Evolutionary conservation across 2,329 filamentous ascomycete genomes (phyloP), one percentile per base, ranked within the genome.

Genomic region (Didymella lethalis): DNA sequence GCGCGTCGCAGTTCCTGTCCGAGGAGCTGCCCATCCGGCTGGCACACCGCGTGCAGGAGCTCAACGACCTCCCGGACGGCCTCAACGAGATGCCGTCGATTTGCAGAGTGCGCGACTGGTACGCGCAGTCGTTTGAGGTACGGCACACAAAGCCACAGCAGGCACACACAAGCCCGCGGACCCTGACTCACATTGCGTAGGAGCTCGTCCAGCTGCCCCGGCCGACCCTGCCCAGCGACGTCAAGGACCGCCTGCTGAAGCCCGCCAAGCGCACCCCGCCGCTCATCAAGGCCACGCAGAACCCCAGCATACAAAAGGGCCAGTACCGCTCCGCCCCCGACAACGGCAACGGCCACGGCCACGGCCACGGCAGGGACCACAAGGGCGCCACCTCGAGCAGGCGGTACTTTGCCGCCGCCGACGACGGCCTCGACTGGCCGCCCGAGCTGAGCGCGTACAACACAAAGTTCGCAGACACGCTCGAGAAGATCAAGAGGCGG

Each of bases 91-190:
- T 99, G 95, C 92, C 93, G 38, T 98, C 95, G 11, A 97, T 99
- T 67, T 89, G 90, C 77, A 92, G 90, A 73, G 95, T 99, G 67
- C 90, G 93, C 77, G 93, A 98, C 74, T 99, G 95, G 95, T 99
- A 99, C 78, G 95, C 94, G 64, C 95, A 99, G 82, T 99, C 95
- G 50, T 99, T 99, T 74, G 95, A 99, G 88, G 93, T 97, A 86
- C 70, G 85, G 36, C 59, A 43, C 59, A 40, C 23, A 23, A 23
- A 23, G 23, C 23, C 23, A 23, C 23, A 2, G 23, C 23, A 23
- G 23, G 23, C 23, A 23, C 23, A 23, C 59, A 43, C 59, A 40
- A 31, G 25, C 55, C 44, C 5, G 51, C 31, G 48, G 11, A 20
- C 55, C 38, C 50, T 74, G 67, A 77, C 74, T 75, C 71, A 73